Evolutionary conservation across 305 asterid species (phyloP).

Genomic region (Ajuga reptans): DNA sequence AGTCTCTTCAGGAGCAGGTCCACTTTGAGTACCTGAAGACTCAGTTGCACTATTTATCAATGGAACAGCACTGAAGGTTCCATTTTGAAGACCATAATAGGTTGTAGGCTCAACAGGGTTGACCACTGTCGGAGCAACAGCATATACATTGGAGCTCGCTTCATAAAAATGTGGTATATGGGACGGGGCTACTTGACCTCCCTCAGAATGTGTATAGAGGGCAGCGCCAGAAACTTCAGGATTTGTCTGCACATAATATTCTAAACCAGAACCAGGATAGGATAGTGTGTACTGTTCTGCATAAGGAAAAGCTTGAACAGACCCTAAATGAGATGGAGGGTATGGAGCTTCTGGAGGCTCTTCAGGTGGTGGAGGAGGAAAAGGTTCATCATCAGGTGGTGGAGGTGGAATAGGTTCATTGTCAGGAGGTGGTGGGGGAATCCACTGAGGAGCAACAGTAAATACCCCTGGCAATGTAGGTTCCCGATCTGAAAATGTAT

Average conservation of each 20-base stretch:
- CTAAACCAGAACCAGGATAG: slow-evolving; percentile 51
- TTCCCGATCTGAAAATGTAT: slow-evolving; percentile 26
- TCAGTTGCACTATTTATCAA: slow-evolving; percentile 28
- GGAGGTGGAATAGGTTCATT: slow-evolving; percentile 84
- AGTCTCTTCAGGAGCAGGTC: slow-evolving; percentile 28
- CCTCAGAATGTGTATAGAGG: slow-evolving; percentile 44
- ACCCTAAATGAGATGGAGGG: slow-evolving; percentile 40
- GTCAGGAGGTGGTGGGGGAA: slow-evolving; percentile 96
- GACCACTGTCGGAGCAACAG: slow-evolving; percentile 40
- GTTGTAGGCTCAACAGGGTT: slow-evolving; percentile 47
- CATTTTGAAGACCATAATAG: slow-evolving; percentile 58
- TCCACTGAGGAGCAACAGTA: slow-evolving; percentile 49
- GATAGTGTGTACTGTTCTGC: slow-evolving; percentile 42
- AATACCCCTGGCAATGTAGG: slow-evolving; percentile 23
- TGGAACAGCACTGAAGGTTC: slow-evolving; percentile 31
- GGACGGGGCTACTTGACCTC: slow-evolving; percentile 43
- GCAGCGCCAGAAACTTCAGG: slow-evolving; percentile 35
- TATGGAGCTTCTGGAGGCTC: slow-evolving; percentile 57
- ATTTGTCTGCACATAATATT: slow-evolving; percentile 57
- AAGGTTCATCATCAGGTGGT: slow-evolving; percentile 67
- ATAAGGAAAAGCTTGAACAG: slow-evolving; percentile 48
- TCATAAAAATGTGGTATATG: slow-evolving; percentile 61
- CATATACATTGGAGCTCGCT: slow-evolving; percentile 40
- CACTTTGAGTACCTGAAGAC: slow-evolving; percentile 34
- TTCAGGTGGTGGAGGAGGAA: slow-evolving; percentile 59